Evolutionary conservation across 2,329 filamentous ascomycete genomes (phyloP), one percentile per base, ranked within the genome.

Genomic region (Aureobasidium sp.): DNA sequence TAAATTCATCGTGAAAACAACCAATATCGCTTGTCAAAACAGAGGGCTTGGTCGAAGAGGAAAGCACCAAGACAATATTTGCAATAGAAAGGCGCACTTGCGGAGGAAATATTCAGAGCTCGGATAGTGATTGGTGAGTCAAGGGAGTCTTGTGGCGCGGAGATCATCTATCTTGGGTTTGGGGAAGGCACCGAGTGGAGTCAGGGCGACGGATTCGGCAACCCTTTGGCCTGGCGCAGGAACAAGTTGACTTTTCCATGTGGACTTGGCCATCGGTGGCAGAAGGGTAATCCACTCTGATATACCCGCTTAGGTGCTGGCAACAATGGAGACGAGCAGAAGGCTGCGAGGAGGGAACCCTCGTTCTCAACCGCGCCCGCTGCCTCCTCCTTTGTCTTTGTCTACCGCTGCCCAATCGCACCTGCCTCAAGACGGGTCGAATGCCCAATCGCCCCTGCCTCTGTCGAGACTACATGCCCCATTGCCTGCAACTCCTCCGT

Each of bases 141-240:
- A 15, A 39, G 33, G 12, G n/a, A 19, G 15, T 42, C 15, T 29
- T n/a, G 50, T 57, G 53, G 53, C 39, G 39, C 17, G 53, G 5
- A 44, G 37, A 57, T 57, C 53, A 42, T 44, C 39, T 24, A 44
- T 44, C 40, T 44, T 44, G 40, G 40, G 40, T 22, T 33, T 57
- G 53, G 53, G 53, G 53, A 57, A 35, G 29, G 27, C 31, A n/a
- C n/a, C 53, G 53, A 57, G 53, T 44, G 39, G 53, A 45, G 50
- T 19, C 4, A n/a, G 15, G 17, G 15, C 35, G 53, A 39, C 27
- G n/a, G 53, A 35, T 54, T 52, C 49, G 50, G 53, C 15, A 33
- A 31, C 15, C 7, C 24, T 15, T 29, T 27, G 35, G 14, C 14
- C 35, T 39, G 35, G 39, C 39, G 39, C 39, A 40, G 39, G 39